Percentiles rank a stretch among this genome's conserved stretches.
phyloP scores from a whole-genome alignment of 2,329 filamentous ascomycete genomes.

The Raffaelea arxii region DNA sequence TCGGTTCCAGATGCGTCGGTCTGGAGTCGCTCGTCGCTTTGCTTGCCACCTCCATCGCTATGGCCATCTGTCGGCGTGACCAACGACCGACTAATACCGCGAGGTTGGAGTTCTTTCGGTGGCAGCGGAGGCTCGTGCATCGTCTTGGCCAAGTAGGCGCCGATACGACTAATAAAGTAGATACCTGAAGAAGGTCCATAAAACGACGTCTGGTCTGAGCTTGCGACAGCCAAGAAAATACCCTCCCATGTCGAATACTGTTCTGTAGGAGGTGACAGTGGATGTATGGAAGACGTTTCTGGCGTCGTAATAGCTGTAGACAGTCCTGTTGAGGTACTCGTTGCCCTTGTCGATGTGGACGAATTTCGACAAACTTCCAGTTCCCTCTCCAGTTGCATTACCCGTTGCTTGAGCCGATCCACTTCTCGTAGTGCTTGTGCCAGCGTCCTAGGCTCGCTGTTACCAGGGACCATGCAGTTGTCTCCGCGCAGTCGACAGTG shows the following conservation, averaged over 20 bases:
- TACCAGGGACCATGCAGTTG: background rate
- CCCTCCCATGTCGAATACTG: slow-evolving; percentile 15
- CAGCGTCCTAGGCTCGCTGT: slow-evolving; percentile 3
- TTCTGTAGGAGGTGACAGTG: background rate
- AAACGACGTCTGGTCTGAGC: slow-evolving; percentile 26
- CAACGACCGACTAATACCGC: slow-evolving; percentile 9
- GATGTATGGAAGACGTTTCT: background rate
- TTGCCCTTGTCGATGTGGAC: background rate
- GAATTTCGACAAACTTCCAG: background rate
- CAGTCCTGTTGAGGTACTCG: background rate
- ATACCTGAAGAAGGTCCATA: slow-evolving; percentile 34
- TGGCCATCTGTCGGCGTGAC: slow-evolving; percentile 1
- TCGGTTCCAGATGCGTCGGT: background rate
- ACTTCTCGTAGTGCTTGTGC: slow-evolving; percentile 7
- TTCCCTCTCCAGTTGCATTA: slow-evolving; percentile 5
- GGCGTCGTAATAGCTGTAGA: background rate
- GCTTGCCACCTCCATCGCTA: background rate
- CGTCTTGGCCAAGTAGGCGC: slow-evolving; percentile 22
- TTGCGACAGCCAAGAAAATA: slow-evolving; percentile 25
- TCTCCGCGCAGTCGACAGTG: slow-evolving; percentile 1
- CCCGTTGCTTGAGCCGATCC: background rate
- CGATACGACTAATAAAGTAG: slow-evolving; percentile 34
- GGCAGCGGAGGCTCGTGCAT: slow-evolving; percentile 19
- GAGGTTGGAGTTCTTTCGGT: slow-evolving; percentile 7
- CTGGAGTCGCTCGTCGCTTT: background rate